Base-by-base conservation (phyloP, 202 grass and related monocot species). In the Miscanthus sacchariflorus region DNA sequence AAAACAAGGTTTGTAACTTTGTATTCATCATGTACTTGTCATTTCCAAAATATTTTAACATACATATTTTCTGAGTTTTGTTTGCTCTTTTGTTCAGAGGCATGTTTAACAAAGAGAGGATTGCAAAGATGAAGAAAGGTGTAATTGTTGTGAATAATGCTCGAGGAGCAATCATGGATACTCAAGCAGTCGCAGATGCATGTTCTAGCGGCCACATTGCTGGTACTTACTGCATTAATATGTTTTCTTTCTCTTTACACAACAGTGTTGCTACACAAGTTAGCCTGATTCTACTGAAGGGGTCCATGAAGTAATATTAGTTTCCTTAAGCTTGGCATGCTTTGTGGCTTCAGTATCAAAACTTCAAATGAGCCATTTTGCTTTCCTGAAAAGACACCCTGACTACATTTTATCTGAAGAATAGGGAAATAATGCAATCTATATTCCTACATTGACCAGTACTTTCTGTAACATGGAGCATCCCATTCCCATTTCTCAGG, bases 91-190 rank as follows among this genome's bases (percentile, higher is more conserved):
- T 56, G 35, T 84, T 85, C 89, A 98, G 96, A 94, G 94, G 92
- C 65, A 78, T 98, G 91, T 93, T 98, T 86, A 90, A 98, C 86
- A 98, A 98, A 88, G 94, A 98, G 66, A 98, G 79, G 83, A 98
- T 98, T 44, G 91, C 85, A 56, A 98, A 96, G 82, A 87, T 98
- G 96, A 98, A 98, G 87, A 98, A 96, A 87, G 96, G 96, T 72
- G 94, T 96, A n/a, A 85, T 98, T 69, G 25, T 98, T 4, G 94
- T 98, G 46, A 98, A 98, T 84, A 98, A 98, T 70, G 94, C 96
- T 70, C 89, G 94, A 48, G 96, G 96, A 40, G 96, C 94, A 67
- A 91, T 98, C 87, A 95, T 98, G 80, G 92, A 98, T 83, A 90
- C 93, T 77, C 93, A 98, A 79, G 96, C 96, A 45, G 91, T 98